phyloP scores from a whole-genome alignment of 306 rosid species.

The Rosa lucieae region DNA sequence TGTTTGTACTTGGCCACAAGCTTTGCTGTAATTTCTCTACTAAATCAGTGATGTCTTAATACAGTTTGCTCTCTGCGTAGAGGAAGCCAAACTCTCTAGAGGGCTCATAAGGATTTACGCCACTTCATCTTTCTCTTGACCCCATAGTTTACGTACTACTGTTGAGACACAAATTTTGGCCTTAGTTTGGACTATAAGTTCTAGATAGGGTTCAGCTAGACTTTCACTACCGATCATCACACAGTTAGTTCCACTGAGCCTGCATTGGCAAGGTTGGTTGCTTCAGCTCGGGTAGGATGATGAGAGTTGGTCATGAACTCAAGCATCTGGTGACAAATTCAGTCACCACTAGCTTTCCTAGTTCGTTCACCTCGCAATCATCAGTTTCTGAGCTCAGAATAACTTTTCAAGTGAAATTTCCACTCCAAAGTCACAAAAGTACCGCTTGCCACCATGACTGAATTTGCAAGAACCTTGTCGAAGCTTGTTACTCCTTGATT shows the following conservation, averaged over 20 bases:
- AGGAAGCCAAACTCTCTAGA: constrained; percentile 36
- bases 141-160: background rate
- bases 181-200: background rate
- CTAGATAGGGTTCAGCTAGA: background rate
- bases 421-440: constrained; percentile 30
- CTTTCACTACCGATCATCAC: constrained; percentile 43
- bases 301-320: constrained; percentile 40
- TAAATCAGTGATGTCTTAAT: constrained; percentile 8
- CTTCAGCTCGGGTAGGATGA: constrained; percentile 46
- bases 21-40: constrained; percentile 33
- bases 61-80: constrained; percentile 17
- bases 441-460: constrained; percentile 43
- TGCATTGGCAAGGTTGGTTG: constrained; percentile 44
- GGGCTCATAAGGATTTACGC: constrained; percentile 23
- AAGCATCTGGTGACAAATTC: constrained; percentile 31
- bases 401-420: constrained; percentile 45
- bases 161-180: constrained; percentile 31
- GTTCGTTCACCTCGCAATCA: constrained; percentile 23
- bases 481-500: constrained; percentile 27
- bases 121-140: background rate
- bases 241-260: constrained; percentile 27
- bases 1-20: constrained; percentile 43
- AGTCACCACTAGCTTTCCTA: constrained; percentile 41
- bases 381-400: constrained; percentile 30
- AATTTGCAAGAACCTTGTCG: constrained; percentile 38